Conservation (phyloP, 805 yeast species). For the Zygoascus tannicola region DNA sequence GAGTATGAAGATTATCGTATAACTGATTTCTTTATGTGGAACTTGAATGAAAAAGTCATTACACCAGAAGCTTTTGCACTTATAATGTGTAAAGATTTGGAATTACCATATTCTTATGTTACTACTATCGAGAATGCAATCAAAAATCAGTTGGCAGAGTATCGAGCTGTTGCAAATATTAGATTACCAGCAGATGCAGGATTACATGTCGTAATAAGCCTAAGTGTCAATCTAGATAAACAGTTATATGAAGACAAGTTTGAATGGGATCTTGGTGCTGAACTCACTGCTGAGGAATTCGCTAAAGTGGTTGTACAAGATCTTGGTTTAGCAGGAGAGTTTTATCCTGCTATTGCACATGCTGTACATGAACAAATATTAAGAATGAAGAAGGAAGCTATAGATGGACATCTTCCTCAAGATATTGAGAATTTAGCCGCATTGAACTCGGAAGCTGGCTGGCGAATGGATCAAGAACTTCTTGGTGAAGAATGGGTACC, state of each 20-base stretch:
- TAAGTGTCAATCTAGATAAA: slow-evolving; percentile 75
- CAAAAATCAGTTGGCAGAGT: slow-evolving; percentile 72
- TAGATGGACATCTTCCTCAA: slow-evolving; percentile 54
- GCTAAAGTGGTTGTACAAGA: slow-evolving; percentile 77
- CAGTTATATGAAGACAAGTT: slow-evolving; percentile 82
- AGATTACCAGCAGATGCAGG: slow-evolving; percentile 59
- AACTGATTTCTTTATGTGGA: slow-evolving; percentile 69
- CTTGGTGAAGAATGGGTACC: slow-evolving; percentile 85
- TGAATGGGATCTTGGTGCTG: slow-evolving; percentile 72
- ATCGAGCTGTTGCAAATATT: slow-evolving; percentile 50
- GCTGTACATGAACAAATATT: slow-evolving; percentile 73
- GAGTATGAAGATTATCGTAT: slow-evolving; percentile 48
- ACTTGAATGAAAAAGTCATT: slow-evolving; percentile 50
- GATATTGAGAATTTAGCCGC: slow-evolving; percentile 51
- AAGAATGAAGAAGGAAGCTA: slow-evolving; percentile 69
- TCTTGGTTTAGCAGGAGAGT: slow-evolving; percentile 75
- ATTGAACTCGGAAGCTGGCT: slow-evolving; percentile 52
- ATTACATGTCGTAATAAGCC: slow-evolving; percentile 66
- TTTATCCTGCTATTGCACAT: slow-evolving; percentile 81
- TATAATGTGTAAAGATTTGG: slow-evolving; percentile 74
- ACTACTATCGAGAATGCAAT: slow-evolving; percentile 65
- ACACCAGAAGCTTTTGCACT: slow-evolving; percentile 70
- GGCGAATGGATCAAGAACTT: slow-evolving; percentile 64
- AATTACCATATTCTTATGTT: slow-evolving; percentile 52
- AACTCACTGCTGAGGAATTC: slow-evolving; percentile 70